phyloP scores from a whole-genome alignment of 805 yeast genomes.

The Pichia sporocuriosa region DNA sequence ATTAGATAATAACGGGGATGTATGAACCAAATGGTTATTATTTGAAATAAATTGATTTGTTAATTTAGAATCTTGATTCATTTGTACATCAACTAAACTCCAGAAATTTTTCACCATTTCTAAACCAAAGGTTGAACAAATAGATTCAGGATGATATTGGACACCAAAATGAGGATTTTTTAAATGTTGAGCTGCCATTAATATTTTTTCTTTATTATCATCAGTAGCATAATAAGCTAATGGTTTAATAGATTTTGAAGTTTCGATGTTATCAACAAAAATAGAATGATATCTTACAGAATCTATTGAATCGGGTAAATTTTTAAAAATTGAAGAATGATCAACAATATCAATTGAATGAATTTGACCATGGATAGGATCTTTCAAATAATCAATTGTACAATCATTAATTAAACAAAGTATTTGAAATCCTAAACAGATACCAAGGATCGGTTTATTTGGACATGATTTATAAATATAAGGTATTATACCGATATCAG shows the following conservation, averaged over 20 bases:
- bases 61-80: background rate
- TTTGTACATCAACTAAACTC: conserved; percentile 18
- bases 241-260: conserved; percentile 36
- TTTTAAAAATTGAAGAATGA: conserved; percentile 34
- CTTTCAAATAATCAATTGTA: conserved; percentile 41
- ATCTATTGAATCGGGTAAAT: conserved; percentile 39
- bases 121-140: conserved; percentile 69
- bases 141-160: conserved; percentile 95
- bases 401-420: conserved; percentile 59
- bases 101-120: conserved; percentile 59
- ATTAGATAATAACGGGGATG: conserved; percentile 20
- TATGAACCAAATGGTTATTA: conserved; percentile 21
- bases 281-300: conserved; percentile 90
- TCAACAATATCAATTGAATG: conserved; percentile 36
- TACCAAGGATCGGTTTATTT: conserved; percentile 70
- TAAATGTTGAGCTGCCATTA: conserved; percentile 76
- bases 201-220: conserved; percentile 28
- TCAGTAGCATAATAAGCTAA: conserved; percentile 53
- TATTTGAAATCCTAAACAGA: conserved; percentile 90
- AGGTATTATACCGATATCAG: conserved; percentile 70
- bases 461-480: conserved; percentile 37
- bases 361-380: conserved; percentile 82
- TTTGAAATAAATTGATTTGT: background rate
- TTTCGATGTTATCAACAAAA: conserved; percentile 34
- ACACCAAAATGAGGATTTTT: conserved; percentile 78